Evolutionary conservation across 768 basidiomycete genomes (phyloP), one percentile per base, ranked within the genome.

Genomic region (Amanita jacksonii): DNA sequence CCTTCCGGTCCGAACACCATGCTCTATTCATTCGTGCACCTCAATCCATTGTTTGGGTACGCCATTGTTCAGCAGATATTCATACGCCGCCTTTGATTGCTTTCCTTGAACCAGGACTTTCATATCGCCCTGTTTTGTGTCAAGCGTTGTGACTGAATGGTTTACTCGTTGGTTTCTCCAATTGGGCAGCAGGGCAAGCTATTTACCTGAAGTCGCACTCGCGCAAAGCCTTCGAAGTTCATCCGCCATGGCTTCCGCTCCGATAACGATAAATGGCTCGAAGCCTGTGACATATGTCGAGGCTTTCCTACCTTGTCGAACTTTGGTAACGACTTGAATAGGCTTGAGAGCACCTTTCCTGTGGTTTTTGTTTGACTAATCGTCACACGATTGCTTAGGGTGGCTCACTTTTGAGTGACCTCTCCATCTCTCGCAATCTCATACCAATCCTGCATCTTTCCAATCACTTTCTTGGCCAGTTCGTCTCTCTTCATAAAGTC

Each of bases 41-140:
- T 77, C 75, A 41, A 93, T 82, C 85, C 86, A 93, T 54, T 71
- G 72, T 65, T 82, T 85, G 20, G 89, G 87, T 24, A 93, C 74
- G 0, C 91, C 88, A 50, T 73, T 77, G 18, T 64, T 69, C 2
- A 73, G 57, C 31, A 96, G 58, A 48, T 88, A 73, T 4, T 85
- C 82, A 8, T 70, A 65, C 8, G 90, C 81, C 2, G 67, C 63
- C 50, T 74, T 72, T 15, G 70, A 66, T 53, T 94, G 90, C 49
- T 85, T 85, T 1, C 92, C 92, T 55, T 94, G 92, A 0, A 94
- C 81, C 49, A 85, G 65, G 7, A 96, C 79, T 53, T 92, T 86
- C 41, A 74, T 52, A 1, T 73, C 74, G 5, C 62, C 62, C 56
- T 33, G 30, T 24, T 78, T 81, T 0, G 82, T 81, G 4, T 64